phyloP scores from a whole-genome alignment of 495 filamentous ascomycete genomes.

The Geoglossum glabrum region DNA sequence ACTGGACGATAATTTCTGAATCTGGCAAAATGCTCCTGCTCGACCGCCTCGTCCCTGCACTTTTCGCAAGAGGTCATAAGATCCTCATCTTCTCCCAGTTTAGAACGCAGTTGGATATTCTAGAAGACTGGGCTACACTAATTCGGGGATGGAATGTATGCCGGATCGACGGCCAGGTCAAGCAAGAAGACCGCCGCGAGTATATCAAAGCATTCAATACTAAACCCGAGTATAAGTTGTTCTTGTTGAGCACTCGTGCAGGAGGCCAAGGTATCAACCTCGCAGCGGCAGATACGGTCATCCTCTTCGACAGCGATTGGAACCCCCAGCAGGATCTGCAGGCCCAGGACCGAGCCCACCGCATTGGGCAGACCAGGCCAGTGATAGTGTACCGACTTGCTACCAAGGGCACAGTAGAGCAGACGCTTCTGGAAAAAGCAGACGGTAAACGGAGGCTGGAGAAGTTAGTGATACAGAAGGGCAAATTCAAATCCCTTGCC shows the following conservation, averaged over 20 bases:
- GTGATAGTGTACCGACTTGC: slow-evolving; percentile 93
- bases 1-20: slow-evolving; percentile 31
- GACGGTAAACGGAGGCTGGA: slow-evolving; percentile 89
- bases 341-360: slow-evolving; percentile 83
- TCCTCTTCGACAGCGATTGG: slow-evolving; percentile 74
- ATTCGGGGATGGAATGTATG: slow-evolving; percentile 61
- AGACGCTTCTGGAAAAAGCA: slow-evolving; percentile 68
- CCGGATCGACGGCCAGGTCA: slow-evolving; percentile 80
- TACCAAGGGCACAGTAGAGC: slow-evolving; percentile 82
- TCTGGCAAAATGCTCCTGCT: slow-evolving; percentile 93
- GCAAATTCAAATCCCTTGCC: slow-evolving; percentile 39
- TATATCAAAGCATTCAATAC: slow-evolving; percentile 80
- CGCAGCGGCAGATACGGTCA: slow-evolving; percentile 48
- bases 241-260: slow-evolving; percentile 74
- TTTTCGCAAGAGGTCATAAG: slow-evolving; percentile 65
- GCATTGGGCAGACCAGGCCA: slow-evolving; percentile 80
- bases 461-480: slow-evolving; percentile 89
- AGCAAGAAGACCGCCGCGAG: slow-evolving; percentile 54
- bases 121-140: slow-evolving; percentile 61
- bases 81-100: slow-evolving; percentile 95
- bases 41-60: slow-evolving; percentile 58
- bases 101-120: slow-evolving; percentile 76
- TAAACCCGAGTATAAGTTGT: slow-evolving; percentile 47
- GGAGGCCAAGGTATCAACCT: slow-evolving; percentile 92
- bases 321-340: slow-evolving; percentile 96